phyloP scores from a whole-genome alignment of 192 early-diverging fungal species.

The Polychytrium aggregatum region DNA sequence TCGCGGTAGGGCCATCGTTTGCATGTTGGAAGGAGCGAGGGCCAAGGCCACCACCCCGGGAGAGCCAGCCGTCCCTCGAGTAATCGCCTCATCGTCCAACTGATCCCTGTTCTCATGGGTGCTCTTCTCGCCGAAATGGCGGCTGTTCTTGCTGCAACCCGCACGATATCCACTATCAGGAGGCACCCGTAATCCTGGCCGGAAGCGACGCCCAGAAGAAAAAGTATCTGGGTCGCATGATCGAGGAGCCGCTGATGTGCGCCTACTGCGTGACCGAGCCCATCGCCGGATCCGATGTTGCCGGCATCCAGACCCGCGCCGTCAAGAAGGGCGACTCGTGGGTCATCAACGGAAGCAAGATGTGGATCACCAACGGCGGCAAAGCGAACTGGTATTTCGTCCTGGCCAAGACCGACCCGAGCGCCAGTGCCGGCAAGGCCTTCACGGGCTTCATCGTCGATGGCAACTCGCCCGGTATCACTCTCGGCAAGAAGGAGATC shows the following conservation, averaged over 20 bases:
- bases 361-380: slow-evolving; percentile 98
- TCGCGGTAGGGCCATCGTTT: slow-evolving; percentile 36
- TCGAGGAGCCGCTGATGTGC: slow-evolving; percentile 90
- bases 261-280: slow-evolving; percentile 71
- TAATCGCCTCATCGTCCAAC: neutral
- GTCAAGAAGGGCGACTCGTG: slow-evolving; percentile 82
- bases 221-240: slow-evolving; percentile 96
- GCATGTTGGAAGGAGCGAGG: neutral
- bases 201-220: slow-evolving; percentile 84
- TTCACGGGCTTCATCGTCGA: slow-evolving; percentile 97
- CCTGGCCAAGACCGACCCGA: slow-evolving; percentile 76
- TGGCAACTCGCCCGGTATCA: slow-evolving; percentile 77
- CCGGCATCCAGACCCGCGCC: slow-evolving; percentile 57
- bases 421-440: slow-evolving; percentile 64
- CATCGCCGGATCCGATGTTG: slow-evolving; percentile 59
- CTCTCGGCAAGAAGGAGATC: slow-evolving; percentile 87
- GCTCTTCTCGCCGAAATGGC: too few species aligned
- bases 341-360: slow-evolving; percentile 84
- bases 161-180: slow-evolving; percentile 14
- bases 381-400: slow-evolving; percentile 98
- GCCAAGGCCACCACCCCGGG: neutral
- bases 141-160: too few species aligned
- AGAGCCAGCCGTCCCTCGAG: neutral
- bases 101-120: neutral
- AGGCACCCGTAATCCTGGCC: slow-evolving; percentile 81